Base-by-base conservation (phyloP, 345 rosid species). In the Firmiana major region DNA sequence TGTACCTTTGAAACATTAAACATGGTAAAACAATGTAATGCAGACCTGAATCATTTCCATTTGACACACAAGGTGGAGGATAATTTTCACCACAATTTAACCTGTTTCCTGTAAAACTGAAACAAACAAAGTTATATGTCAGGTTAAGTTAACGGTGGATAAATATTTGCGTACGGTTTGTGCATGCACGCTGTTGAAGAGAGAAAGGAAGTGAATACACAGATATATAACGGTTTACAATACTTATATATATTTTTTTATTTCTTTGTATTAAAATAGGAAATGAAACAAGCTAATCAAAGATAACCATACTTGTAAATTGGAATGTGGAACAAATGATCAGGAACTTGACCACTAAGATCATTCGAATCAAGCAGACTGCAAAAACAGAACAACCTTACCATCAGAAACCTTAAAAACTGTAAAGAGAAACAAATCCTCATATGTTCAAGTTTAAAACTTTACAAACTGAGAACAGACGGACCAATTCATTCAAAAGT, bases 291-390 rank as follows among this genome's bases (percentile, higher is more conserved):
- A 36, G 48, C 9, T 24, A 65, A 64, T 48, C 53, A 51, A 45
- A 11, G 53, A 68, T 36, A 36, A 60, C 55, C 88, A 1, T 94
- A 94, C 98, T 94, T 91, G 89, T 90, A 94, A 80, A 86, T 85
- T 40, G 89, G 80, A 77, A 90, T 80, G 74, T 73, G 72, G 82
- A 94, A 93, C 55, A 94, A 84, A 78, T 22, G 80, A 69, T 79
- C 85, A 34, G 98, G 99, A 87, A 94, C 88, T 82, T 84, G 87
- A 49, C 98, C 96, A 3, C 75, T 87, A 71, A 93, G 90, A 75
- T 79, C 63, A 81, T 94, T 94, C n/a, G 93, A 93, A 79, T 88
- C 89, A 46, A 93, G 92, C 68, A 84, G 93, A 79, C 99, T 96
- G 95, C 87, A 89, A 70, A 77, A 59, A 66, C 34, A 73, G 60